Evolutionary conservation across 1,284 basidiomycete species (phyloP), one percentile per base, ranked within the genome.

Genomic region (Naganishia albida): DNA sequence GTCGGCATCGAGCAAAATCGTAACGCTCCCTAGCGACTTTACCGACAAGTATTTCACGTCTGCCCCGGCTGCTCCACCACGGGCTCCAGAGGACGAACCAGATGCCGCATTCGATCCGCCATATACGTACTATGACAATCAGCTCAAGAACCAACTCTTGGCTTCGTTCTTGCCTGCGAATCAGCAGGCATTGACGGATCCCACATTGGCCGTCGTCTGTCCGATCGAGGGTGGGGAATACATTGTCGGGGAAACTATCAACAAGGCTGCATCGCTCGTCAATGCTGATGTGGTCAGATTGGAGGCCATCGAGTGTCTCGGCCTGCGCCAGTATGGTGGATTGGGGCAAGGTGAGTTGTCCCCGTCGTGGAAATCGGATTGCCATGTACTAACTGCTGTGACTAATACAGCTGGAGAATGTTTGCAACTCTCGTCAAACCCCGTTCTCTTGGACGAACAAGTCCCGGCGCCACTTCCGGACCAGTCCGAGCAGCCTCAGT

Each of bases 171-270:
- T 71, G 10, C 68, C 70, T 10, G 57, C 63, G 7, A 67, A 70
- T 63, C 71, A 72, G 39, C 49, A 60, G n/a, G 64, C 48, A 12
- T 18, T 25, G n/a, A 25, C 44, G 20, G 57, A 60, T 40, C 57
- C 90, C 1, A 89, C 88, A 0, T 78, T 93, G 38, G 88, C 86
- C 0, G 78, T 93, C 6, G 91, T 90, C 72, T 90, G 88, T 69
- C 91, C 91, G 2, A 88, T 93, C 64, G 91, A 93, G 79, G 91
- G 87, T n/a, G 87, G 86, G 1, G 85, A 87, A 67, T 84, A 88
- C 74, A 83, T 93, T 46, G 82, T 93, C 34, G 86, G 89, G 71
- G 84, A 86, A 39, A 90, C 90, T 1, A 86, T 93, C 18, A 81
- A 83, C 51, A 87, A 90, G 72, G 80, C 93, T 67, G 90, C 90